phyloP scores from a whole-genome alignment of 345 rosid genomes.

The Streptanthus diversifolius region DNA sequence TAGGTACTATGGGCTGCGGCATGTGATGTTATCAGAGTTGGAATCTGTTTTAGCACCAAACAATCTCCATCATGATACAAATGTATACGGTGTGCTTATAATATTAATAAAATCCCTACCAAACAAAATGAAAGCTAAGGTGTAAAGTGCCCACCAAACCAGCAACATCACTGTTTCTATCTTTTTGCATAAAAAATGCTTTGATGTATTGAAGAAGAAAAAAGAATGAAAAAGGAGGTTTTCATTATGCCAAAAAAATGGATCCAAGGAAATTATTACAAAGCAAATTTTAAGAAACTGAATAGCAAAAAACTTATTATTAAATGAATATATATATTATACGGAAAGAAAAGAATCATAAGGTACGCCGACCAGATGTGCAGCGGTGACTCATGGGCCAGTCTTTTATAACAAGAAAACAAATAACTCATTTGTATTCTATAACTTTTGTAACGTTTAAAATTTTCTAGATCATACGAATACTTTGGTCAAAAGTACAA shows the following conservation, averaged over 20 bases:
- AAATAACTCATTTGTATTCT: not conserved
- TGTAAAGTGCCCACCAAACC: slow-evolving; percentile 29
- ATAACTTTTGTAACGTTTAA: not conserved
- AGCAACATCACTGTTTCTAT: slow-evolving; percentile 20
- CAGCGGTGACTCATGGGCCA: slow-evolving; percentile 22
- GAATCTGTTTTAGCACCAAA: slow-evolving; percentile 8
- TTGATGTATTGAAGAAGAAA: not conserved
- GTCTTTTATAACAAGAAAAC: slow-evolving; percentile 24
- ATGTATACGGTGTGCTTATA: slow-evolving; percentile 17
- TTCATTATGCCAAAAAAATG: not conserved
- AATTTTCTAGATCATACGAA: not conserved
- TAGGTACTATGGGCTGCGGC: slow-evolving; percentile 11
- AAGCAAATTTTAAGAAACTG: not conserved
- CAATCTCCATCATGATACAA: slow-evolving; percentile 17
- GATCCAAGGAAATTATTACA: not conserved
- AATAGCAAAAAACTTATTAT: not conserved
- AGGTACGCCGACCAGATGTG: slow-evolving; percentile 34
- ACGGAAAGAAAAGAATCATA: slow-evolving; percentile 15
- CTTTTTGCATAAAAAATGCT: slow-evolving; percentile 8
- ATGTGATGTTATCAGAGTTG: slow-evolving; percentile 27
- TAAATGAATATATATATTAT: not conserved
- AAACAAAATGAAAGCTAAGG: slow-evolving; percentile 20
- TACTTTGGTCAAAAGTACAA: not conserved
- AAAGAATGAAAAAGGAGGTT: not conserved
- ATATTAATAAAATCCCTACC: slow-evolving; percentile 10